Evolutionary conservation across 2,329 filamentous ascomycete species (phyloP).

Genomic region (Nemania diffusa): DNA sequence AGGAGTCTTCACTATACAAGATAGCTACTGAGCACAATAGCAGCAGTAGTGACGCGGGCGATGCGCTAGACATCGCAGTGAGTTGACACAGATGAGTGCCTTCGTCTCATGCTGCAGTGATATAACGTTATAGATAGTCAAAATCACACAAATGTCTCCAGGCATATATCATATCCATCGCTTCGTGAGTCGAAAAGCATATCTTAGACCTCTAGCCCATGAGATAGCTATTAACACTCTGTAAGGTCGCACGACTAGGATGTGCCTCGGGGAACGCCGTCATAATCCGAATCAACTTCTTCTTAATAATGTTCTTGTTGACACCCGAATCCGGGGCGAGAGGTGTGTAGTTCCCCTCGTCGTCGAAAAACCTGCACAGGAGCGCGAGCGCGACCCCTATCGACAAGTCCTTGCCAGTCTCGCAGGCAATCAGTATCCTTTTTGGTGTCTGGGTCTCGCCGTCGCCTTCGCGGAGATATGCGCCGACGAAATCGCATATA

Average conservation of each 20-base stretch:
- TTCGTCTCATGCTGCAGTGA: background rate
- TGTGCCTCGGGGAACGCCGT: conserved; percentile 81
- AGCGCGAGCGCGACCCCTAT: conserved; percentile 81
- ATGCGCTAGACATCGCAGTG: background rate
- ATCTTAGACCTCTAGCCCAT: conserved; percentile 61
- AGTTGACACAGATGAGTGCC: background rate
- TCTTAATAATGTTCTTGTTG: conserved; percentile 81
- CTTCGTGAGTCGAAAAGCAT: no score
- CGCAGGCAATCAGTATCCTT: conserved; percentile 72
- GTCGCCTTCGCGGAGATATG: conserved; percentile 47
- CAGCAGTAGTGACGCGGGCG: background rate
- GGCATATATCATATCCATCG: no score
- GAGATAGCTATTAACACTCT: conserved; percentile 90
- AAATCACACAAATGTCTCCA: no score
- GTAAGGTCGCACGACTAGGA: conserved; percentile 84
- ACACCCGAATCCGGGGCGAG: conserved; percentile 51
- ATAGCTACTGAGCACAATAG: background rate
- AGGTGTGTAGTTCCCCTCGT: conserved; percentile 60
- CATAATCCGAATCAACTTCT: conserved; percentile 83
- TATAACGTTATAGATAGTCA: no score
- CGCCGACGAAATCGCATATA: conserved; percentile 66
- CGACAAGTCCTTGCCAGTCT: conserved; percentile 81
- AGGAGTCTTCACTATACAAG: background rate
- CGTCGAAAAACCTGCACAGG: conserved; percentile 77
- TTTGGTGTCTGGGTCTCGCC: conserved; percentile 5